phyloP scores from a whole-genome alignment of 345 rosid genomes.

The Eutrema japonicum region DNA sequence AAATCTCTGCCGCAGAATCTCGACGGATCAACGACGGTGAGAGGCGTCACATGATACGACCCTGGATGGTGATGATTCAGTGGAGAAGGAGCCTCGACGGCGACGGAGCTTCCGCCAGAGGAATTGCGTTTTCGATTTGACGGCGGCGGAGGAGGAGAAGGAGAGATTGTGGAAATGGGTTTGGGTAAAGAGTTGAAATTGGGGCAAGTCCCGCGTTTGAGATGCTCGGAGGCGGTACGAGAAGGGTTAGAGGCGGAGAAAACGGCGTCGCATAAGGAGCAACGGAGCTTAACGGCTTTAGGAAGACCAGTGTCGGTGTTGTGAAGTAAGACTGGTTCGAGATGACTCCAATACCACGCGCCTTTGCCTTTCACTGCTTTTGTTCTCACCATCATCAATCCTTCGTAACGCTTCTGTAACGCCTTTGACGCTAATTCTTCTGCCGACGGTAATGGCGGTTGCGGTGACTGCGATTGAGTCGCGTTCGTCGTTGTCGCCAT shows the following conservation, averaged over 20 bases:
- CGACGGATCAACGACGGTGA: conserved; percentile 77
- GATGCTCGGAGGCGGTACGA: conserved; percentile 97
- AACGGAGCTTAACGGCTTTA: conserved; percentile 94
- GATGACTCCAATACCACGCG: conserved; percentile 99
- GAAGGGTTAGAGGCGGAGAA: conserved; percentile 99
- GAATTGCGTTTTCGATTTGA: conserved; percentile 64
- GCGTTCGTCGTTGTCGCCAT: conserved; percentile 49
- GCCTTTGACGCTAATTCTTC: conserved; percentile 81
- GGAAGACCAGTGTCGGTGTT: conserved; percentile 90
- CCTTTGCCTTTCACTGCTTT: conserved; percentile 97
- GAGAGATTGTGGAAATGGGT: conserved; percentile 61
- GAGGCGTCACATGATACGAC: conserved; percentile 62
- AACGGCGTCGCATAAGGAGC: conserved; percentile 89
- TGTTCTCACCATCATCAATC: conserved; percentile 82
- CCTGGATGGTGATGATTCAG: conserved; percentile 37
- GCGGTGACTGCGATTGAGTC: conserved; percentile 35
- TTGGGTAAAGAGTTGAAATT: conserved; percentile 80
- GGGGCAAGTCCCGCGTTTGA: conserved; percentile 94
- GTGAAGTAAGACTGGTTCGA: conserved; percentile 84
- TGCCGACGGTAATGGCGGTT: conserved; percentile 52
- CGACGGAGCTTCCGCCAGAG: conserved; percentile 33
- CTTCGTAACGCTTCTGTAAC: conserved; percentile 86
- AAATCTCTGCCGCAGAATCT: conserved; percentile 48
- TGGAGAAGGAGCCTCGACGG: conserved; percentile 33
- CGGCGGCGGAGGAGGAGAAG: conserved; percentile 27